A percentile compares a stretch with the other conserved stretches of the same genome.
Conservation (phyloP, 169 alveolate species). For the Cryptosporidium felis region DNA sequence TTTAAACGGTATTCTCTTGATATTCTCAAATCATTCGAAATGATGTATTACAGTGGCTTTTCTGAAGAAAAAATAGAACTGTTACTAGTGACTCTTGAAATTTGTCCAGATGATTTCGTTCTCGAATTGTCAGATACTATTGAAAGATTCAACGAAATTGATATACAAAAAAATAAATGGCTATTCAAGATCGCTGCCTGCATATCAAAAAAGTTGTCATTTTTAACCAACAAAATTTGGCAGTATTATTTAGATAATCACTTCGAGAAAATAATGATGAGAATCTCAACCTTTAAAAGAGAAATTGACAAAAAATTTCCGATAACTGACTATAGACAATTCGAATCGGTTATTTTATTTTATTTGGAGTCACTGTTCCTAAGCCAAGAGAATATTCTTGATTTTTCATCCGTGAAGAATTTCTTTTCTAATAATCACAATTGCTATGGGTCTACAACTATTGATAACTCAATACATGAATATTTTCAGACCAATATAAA, state of each 20-base stretch:
- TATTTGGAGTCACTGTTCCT: too few species aligned
- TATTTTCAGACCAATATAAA: too few species aligned
- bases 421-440: background rate
- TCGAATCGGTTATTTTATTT: too few species aligned
- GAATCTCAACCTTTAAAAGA: too few species aligned
- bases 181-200: conserved; percentile 7
- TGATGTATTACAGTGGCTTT: background rate
- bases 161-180: conserved; percentile 23
- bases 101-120: conserved; percentile 1
- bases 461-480: too few species aligned
- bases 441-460: background rate
- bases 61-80: background rate
- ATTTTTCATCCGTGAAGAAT: background rate
- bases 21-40: conserved; percentile 22
- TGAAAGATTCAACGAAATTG: conserved; percentile 7
- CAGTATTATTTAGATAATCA: too few species aligned
- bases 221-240: too few species aligned
- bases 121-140: conserved; percentile 1
- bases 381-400: too few species aligned
- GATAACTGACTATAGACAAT: too few species aligned
- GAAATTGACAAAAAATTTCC: background rate
- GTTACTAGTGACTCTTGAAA: background rate
- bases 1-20: conserved; percentile 6
- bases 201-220: background rate
- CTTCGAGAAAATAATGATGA: too few species aligned